Base-by-base conservation (phyloP, 495 filamentous ascomycete genomes). In the Cercophora scortea region DNA sequence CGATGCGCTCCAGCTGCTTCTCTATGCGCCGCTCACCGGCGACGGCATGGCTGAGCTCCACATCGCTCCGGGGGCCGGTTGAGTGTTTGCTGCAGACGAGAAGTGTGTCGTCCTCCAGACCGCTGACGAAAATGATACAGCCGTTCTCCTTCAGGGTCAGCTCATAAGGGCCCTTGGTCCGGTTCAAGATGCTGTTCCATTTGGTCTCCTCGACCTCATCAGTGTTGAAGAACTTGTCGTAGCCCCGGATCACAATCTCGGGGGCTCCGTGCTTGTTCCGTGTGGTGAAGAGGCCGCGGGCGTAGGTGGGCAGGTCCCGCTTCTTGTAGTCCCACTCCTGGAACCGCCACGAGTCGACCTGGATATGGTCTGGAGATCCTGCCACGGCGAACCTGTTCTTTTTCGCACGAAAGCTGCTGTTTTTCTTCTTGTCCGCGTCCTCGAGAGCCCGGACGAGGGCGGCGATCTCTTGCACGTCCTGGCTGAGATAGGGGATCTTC, bases 191-290 rank as follows among this genome's bases (percentile, higher is more conserved):
- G 64, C 88, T 89, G 13, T 71, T 61, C 93, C 94, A 98, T 51
- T 80, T 73, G 1, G 93, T 97, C 34, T 82, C 76, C 11, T 71
- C 62, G 3, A 90, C 84, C 67, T 98, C 93, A 42, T 78, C 79
- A 32, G 87, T 75, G 61, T 98, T 98, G 82, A 97, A 97, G 75
- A 98, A 98, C 71, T 98, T 98, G 74, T 98, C 94, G 69, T 98
- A 98, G 35, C 93, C 93, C 51, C 93, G 80, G 35, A 83, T 80
- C 3, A 77, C 84, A 50, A 98, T 96, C 66, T 96, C 89, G 13
- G 79, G 74, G 3, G 74, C 71, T 6, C 83, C 82, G 17, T 82
- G 71, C 45, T 74, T 69, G 42, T 75, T 80, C 54, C 67, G 76
- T 42, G 82, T 84, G 16, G 91, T 98, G 68, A 98, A 98, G 1